Evolutionary conservation across 164 flowering plant species (phyloP), one percentile per base, ranked within the genome.

Genomic region (Taxillus chinensis): DNA sequence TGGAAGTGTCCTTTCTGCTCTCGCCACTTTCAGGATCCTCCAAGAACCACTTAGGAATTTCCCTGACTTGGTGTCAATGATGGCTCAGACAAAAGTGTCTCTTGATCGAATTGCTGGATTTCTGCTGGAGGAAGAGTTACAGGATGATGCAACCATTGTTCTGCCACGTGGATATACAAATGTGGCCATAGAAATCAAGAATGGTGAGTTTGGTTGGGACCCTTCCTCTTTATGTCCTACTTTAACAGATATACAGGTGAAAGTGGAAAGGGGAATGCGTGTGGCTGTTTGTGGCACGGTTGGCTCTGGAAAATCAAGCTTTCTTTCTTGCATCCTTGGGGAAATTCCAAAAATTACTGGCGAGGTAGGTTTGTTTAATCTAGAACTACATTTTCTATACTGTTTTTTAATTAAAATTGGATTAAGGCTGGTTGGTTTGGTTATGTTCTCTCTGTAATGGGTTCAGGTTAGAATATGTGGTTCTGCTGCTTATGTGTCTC

Each of bases 51-150:
- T 93, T 5, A 79, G 96, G 67, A 90, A 90, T 76, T 90, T 93
- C 67, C 99, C 99, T 3, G 97, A 93, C 62, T 77, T 89, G 77
- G 93, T 93, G 17, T 86, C 97, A 4, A 89, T 87, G 96, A 89
- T 93, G 88, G 95, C 97, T 52, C 99, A 93, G 73, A 89, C 97
- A 66, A 90, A 86, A 75, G 99, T 93, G 15, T 93, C 99, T 65
- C 82, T 90, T 65, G 99, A 93, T 76, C 73, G 99, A 42, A 82
- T 93, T 62, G 71, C 91, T 8, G 86, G 84, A 39, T 90, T 86
- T 74, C 71, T 90, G 71, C 85, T 46, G 72, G 96, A 89, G 71
- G 95, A 93, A 73, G 99, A 90, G 73, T 63, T 93, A 71, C 95
- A 67, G 67, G 89, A 75, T 70, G 96, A 93, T 80, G 97, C 97